A percentile compares a stretch with the other conserved stretches of the same genome.
Conservation (phyloP, 1,284 basidiomycete genomes). For the Coniferiporia sulphurascens region DNA sequence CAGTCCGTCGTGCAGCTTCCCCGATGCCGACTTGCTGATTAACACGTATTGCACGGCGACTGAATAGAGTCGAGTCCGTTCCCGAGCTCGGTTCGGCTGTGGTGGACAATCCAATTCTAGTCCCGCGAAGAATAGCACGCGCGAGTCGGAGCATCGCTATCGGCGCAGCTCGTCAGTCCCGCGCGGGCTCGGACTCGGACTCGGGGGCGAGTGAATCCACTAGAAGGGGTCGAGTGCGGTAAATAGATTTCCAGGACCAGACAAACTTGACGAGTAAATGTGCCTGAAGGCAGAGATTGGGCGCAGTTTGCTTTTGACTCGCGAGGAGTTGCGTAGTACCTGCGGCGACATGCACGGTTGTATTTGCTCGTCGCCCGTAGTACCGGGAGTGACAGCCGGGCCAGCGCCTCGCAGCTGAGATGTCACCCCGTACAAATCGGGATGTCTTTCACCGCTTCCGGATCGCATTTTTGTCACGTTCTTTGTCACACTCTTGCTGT, state of each 20-base stretch:
- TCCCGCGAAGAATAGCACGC: not conserved
- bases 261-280: not conserved
- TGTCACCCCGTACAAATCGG: not conserved
- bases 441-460: not conserved
- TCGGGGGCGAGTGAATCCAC: too few species aligned
- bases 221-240: too few species aligned
- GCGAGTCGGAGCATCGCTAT: too few species aligned
- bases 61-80: not conserved
- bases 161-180: too few species aligned
- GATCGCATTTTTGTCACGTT: not conserved
- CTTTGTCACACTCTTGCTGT: not conserved
- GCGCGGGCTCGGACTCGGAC: too few species aligned
- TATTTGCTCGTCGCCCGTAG: not conserved
- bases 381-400: too few species aligned
- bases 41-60: not conserved
- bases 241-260: not conserved
- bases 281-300: not conserved
- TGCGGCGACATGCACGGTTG: not conserved
- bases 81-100: not conserved
- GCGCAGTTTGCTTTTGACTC: not conserved
- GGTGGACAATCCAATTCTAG: not conserved
- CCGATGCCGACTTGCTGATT: not conserved
- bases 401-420: not conserved
- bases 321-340: not conserved
- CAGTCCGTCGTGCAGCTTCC: not conserved